These are phyloP conservation scores for Fraxinus angustifolia DNA, from an alignment of 305 asterid genomes.

Conservation along the genomic window DNA sequence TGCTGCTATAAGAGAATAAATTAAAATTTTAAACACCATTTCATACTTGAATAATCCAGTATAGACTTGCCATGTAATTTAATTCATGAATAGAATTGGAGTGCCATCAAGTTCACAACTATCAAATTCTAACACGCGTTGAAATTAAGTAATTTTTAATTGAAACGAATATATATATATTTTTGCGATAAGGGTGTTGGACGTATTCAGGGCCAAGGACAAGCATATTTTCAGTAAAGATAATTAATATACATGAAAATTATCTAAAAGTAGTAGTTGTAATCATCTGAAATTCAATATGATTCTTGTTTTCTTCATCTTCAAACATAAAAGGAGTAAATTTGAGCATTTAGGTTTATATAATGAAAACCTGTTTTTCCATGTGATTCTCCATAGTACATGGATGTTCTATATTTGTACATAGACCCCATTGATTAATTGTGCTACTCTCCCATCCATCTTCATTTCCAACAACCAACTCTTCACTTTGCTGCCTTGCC, in stretches of 20 bases:
- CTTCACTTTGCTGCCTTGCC: slow-evolving; percentile 60
- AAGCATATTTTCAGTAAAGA: neutral
- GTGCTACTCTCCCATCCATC: slow-evolving; percentile 3
- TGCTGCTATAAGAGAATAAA: neutral
- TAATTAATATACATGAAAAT: neutral
- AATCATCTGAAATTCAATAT: neutral
- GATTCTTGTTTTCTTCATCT: neutral
- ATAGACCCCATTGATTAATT: neutral
- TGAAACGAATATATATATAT: neutral
- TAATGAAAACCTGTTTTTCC: neutral
- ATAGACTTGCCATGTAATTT: neutral
- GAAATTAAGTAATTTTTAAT: neutral
- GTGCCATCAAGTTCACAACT: neutral
- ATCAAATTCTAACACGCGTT: neutral
- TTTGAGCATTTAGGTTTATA: neutral
- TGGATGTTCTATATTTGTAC: slow-evolving; percentile 15
- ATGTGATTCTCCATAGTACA: neutral
- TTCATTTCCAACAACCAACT: neutral
- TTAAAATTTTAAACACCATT: neutral
- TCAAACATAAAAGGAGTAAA: neutral
- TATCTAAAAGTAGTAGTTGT: neutral
- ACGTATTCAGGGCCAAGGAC: neutral
- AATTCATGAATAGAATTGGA: neutral
- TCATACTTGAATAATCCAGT: neutral
- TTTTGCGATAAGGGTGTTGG: neutral